Base-by-base conservation (phyloP, 192 early-diverging fungal species). In the Backusella mclennaniae region DNA sequence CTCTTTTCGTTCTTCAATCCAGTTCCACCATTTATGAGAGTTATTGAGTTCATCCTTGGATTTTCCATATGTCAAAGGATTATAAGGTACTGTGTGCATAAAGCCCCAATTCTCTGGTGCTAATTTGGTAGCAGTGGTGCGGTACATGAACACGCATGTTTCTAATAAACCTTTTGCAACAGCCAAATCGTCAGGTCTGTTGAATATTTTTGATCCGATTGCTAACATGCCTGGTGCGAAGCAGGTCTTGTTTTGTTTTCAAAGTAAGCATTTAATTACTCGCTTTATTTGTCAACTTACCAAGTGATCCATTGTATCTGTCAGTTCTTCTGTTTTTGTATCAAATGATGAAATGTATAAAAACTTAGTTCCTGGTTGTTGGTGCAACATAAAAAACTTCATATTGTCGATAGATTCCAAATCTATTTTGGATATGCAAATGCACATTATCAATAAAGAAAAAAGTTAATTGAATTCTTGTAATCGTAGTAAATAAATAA, bases 221-320 rank as follows among this genome's bases (percentile, higher is more conserved):
- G 86, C 86, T 1, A 89, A 41, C 49, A 84, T 85, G 15, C 87
- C 87, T 35, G 79, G 81, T 4, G 83, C 84, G 66, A 87, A 89
- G 71, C 87, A 89, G 1, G 82, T 71, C 87, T 88, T 35, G 6
- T 19, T 23, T 59, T 59, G 7, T 52, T 19, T 52, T 46, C 33
- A 17, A 33, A n/a, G 35, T 33, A 17, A 49, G n/a, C 9, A 9
- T 14, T 6, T 70, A 5, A 36, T 36, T 15, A 39, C 19, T 7
- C n/a, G 0, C 7, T 35, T 21, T 36, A 21, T 35, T 42, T 42
- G 1, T 35, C 17, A 6, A 42, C 68, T 77, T 77, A 77, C 76
- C 71, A 85, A 76, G 19, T 80, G 79, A 31, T 80, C 79, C 75
- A 76, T 76, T 21, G 53, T 17, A 23, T 63, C 46, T 6, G 21